These are phyloP conservation scores for Rhizopogon vesiculosus DNA, from an alignment of 768 basidiomycete species.

Conservation along the genomic window DNA sequence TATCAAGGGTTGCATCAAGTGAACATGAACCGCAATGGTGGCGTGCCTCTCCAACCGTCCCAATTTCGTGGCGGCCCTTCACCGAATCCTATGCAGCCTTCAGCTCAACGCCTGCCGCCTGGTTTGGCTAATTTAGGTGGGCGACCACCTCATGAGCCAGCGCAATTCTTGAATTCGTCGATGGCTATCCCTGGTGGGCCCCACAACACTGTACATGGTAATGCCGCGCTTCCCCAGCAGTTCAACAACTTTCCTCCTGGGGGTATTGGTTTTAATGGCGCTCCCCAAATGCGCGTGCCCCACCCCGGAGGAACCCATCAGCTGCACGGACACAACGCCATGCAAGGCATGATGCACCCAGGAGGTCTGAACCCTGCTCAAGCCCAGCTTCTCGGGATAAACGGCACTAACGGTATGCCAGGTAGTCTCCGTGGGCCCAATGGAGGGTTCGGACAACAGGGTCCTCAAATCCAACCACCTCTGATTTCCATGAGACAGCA, in stretches of 20 bases:
- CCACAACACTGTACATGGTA: constrained; percentile 43
- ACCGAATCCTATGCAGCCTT: constrained; percentile 45
- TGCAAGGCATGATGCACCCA: constrained; percentile 51
- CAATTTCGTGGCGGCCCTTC: constrained; percentile 71
- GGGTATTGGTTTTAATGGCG: constrained; percentile 39
- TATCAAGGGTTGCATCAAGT: constrained; percentile 53
- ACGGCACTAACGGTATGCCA: constrained; percentile 39
- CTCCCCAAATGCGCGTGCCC: constrained; percentile 45
- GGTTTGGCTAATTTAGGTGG: constrained; percentile 80
- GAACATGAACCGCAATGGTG: constrained; percentile 42
- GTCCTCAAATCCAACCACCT: constrained; percentile 25
- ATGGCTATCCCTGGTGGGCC: constrained; percentile 44
- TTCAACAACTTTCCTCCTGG: constrained; percentile 52
- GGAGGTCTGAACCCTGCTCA: constrained; percentile 48
- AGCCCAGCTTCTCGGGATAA: constrained; percentile 40
- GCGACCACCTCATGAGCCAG: constrained; percentile 75
- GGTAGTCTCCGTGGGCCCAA: constrained; percentile 43
- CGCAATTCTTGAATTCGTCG: constrained; percentile 45
- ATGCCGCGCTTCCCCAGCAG: constrained; percentile 39
- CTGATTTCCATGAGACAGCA: constrained; percentile 32
- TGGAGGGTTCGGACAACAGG: constrained; percentile 34
- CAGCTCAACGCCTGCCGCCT: constrained; percentile 64
- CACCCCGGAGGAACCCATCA: constrained; percentile 40
- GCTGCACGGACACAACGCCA: constrained; percentile 43
- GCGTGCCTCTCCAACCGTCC: constrained; percentile 52